Percentiles rank a stretch among this genome's conserved stretches.
Conservation (phyloP, 1,139 yeast genomes). For the Taiozyma onychis region DNA sequence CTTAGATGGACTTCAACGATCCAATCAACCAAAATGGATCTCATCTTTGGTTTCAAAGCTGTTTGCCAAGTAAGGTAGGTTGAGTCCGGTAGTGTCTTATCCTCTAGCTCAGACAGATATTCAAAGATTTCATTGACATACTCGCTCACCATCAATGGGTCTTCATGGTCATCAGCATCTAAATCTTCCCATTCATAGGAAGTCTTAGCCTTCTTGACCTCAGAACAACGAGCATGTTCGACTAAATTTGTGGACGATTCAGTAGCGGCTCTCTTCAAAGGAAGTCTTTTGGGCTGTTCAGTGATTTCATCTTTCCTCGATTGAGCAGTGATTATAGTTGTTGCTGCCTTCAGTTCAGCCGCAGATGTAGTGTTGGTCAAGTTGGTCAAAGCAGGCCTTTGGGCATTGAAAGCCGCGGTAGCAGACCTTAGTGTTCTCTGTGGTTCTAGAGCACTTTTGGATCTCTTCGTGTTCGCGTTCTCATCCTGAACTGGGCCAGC, state of each 20-base stretch:
- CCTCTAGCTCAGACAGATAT: conserved; percentile 67
- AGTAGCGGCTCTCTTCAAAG: conserved; percentile 15
- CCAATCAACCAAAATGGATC: conserved; percentile 92
- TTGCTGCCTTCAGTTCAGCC: not conserved
- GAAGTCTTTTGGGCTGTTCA: not conserved
- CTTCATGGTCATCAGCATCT: conserved; percentile 77
- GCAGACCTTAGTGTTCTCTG: not conserved
- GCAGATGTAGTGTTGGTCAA: conserved; percentile 17
- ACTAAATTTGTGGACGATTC: conserved; percentile 6
- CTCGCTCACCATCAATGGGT: conserved; percentile 88
- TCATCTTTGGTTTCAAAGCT: conserved; percentile 73
- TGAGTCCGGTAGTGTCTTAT: conserved; percentile 66
- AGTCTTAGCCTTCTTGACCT: conserved; percentile 15
- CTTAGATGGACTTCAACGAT: conserved; percentile 85
- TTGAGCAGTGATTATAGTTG: not conserved
- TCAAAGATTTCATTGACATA: conserved; percentile 81
- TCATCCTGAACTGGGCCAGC: conserved; percentile 14
- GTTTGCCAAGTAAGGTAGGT: conserved; percentile 62
- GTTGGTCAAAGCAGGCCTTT: conserved; percentile 22
- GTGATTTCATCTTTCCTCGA: not conserved
- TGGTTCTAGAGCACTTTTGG: conserved; percentile 1
- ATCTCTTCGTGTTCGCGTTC: conserved; percentile 11
- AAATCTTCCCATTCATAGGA: conserved; percentile 51
- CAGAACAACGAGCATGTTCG: conserved; percentile 3
- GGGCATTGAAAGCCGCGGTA: not conserved